A percentile compares a stretch with the other conserved stretches of the same genome.
phyloP scores from a whole-genome alignment of 768 basidiomycete species.

The Phanerochaete sordida region DNA sequence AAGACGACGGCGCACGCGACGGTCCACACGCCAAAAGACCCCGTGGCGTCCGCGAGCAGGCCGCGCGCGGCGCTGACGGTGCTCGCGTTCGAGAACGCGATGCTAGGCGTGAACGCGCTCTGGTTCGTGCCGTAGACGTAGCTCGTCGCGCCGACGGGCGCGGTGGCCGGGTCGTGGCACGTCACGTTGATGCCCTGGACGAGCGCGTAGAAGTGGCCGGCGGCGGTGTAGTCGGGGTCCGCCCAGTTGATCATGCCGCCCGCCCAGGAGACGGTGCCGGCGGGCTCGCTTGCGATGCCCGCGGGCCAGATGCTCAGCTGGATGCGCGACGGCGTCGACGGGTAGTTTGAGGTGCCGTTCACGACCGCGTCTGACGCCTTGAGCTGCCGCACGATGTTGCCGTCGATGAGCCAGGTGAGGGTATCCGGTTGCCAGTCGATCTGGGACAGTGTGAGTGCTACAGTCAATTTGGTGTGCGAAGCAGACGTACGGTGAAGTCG shows the following conservation, averaged over 20 bases:
- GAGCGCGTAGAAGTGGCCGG: conserved; percentile 72
- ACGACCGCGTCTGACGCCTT: conserved; percentile 51
- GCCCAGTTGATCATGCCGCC: conserved; percentile 82
- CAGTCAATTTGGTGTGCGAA: background rate
- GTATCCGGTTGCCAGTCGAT: conserved; percentile 77
- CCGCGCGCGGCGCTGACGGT: conserved; percentile 45
- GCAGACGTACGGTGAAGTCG: conserved; percentile 60
- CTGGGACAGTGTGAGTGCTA: conserved; percentile 32
- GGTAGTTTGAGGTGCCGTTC: conserved; percentile 62
- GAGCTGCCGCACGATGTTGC: conserved; percentile 65
- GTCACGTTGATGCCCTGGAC: conserved; percentile 59
- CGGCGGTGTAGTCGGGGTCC: conserved; percentile 70
- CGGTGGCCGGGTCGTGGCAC: conserved; percentile 50
- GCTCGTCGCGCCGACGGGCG: conserved; percentile 48
- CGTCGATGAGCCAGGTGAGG: conserved; percentile 68
- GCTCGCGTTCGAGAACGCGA: conserved; percentile 57
- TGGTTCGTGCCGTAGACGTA: conserved; percentile 63
- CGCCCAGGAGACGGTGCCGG: conserved; percentile 75
- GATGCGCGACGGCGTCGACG: conserved; percentile 75
- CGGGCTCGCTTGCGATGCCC: conserved; percentile 55
- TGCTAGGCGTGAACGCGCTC: conserved; percentile 46
- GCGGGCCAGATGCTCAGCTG: conserved; percentile 85
- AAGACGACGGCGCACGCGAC: background rate
- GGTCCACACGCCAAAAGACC: background rate
- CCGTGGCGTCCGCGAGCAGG: background rate